Evolutionary conservation across 352 stramenopile genomes (phyloP), one percentile per base, ranked within the genome.

Genomic region (Pythium sp.): DNA sequence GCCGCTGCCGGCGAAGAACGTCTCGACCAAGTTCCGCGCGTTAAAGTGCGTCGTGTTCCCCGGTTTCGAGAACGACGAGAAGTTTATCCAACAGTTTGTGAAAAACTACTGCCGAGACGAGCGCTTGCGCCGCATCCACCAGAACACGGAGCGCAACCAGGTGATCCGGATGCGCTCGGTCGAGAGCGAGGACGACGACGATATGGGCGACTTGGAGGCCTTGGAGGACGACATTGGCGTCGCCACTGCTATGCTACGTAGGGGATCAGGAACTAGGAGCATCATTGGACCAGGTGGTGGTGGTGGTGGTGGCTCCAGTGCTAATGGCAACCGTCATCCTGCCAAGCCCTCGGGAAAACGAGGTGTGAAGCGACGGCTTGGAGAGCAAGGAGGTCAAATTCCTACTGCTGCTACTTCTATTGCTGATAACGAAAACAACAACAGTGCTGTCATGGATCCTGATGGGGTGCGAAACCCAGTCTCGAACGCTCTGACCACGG

Each of bases 101-200:
- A 83, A 90, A 34, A 89, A 91, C 55, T 94, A 93, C 34, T 87
- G 81, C 51, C 81, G 83, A 3, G 82, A 94, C 57, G 86, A 94
- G 55, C 84, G 86, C n/a, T 63, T 92, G 36, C 74, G 86, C 0
- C 83, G 86, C 7, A 84, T 92, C 51, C 71, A 83, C 34, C 83
- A 89, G 28, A 92, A 89, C 49, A 69, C 72, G 24, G 80, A 86
- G 56, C 78, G 79, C 28, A 82, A 73, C 49, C 68, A 87, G 70
- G 75, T 91, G 5, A 76, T 91, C 65, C 79, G 78, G 3, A 72
- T 91, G 49, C 77, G 80, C 12, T 69, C 74, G 5, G 57, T 72
- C 24, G 79, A 73, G 36, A 81, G 62, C n/a, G 81, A 83, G 2
- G 81, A 87, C 38, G 74, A 82, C 26, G 70, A 64, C 12, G 57